Evolutionary conservation across 2,329 filamentous ascomycete genomes (phyloP), one percentile per base, ranked within the genome.

Genomic region (Fusarium sp.): DNA sequence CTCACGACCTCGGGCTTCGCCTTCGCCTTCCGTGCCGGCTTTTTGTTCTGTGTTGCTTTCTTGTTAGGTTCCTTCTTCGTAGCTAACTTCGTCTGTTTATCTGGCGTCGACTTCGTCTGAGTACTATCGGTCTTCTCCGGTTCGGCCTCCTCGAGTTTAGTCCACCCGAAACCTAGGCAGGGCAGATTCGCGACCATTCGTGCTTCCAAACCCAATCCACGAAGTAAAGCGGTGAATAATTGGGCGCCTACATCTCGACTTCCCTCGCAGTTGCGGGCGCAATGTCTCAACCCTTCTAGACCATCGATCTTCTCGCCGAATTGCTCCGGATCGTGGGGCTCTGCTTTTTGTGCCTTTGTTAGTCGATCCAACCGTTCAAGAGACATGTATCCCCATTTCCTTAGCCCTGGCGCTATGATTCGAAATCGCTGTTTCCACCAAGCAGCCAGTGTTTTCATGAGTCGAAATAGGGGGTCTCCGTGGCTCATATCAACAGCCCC

Each of bases 381-480:
- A 1, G 92, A 86, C 83, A 95, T 92, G 77, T 98, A 98, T 0
- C 96, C 96, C 77, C 88, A 86, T 81, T 98, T 99, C n/a, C 94
- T 87, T 24, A 98, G 76, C 0, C 93, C 93, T 1, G 94, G 94
- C 0, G 91, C 87, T 1, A 90, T 93, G 45, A 96, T 85, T 3
- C 84, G 87, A 79, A 97, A 99, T 34, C 90, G 86, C 74, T 94
- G 92, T 77, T 91, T 94, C 96, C 96, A 99, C 85, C 94, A 98
- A 3, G 90, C 87, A 12, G 91, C 85, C n/a, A 99, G 81, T 6
- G 89, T 85, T 74, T 91, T 92, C 75, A 98, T 84, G 6, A 98
- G 83, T 24, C 90, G 85, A 56, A 95, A 87, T 7, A 97, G 81
- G 1, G 94, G 94, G 78, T 98, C 94, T 0, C 93, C 93, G 44